Conservation (phyloP, 345 rosid genomes). For the Eucalyptus viminalis region DNA sequence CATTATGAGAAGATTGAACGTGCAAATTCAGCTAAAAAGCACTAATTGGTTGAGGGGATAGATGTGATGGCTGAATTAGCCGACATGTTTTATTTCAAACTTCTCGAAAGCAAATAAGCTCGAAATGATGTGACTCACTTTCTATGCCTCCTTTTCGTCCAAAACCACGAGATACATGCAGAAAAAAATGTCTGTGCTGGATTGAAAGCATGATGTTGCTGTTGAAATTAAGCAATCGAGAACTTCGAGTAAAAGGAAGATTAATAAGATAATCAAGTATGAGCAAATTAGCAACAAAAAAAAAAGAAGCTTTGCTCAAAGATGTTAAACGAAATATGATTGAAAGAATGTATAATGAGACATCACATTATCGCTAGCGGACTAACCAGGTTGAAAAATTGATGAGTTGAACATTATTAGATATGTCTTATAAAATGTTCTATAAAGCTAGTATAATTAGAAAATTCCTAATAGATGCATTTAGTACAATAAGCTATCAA, state of each 20-base stretch:
- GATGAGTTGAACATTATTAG: neutral
- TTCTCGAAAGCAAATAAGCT: neutral
- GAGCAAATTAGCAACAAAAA: neutral
- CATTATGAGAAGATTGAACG: neutral
- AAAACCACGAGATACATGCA: neutral
- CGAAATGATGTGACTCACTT: neutral
- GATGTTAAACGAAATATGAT: neutral
- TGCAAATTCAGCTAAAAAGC: neutral
- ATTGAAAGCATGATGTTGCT: neutral
- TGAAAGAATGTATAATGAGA: neutral
- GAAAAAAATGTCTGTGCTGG: neutral
- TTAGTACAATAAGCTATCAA: neutral
- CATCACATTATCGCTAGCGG: fast-evolving
- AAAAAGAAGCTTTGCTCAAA: neutral
- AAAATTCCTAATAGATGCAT: neutral
- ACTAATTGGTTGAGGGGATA: neutral
- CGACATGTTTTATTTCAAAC: neutral
- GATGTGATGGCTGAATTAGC: neutral
- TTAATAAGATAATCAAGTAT: neutral
- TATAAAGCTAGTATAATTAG: neutral
- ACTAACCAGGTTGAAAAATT: neutral
- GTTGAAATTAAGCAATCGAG: neutral
- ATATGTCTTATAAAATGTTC: neutral
- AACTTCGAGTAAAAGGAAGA: neutral
- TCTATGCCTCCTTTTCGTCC: neutral